Conservation (phyloP, 2,329 filamentous ascomycete species). For the Madurella fahalii region DNA sequence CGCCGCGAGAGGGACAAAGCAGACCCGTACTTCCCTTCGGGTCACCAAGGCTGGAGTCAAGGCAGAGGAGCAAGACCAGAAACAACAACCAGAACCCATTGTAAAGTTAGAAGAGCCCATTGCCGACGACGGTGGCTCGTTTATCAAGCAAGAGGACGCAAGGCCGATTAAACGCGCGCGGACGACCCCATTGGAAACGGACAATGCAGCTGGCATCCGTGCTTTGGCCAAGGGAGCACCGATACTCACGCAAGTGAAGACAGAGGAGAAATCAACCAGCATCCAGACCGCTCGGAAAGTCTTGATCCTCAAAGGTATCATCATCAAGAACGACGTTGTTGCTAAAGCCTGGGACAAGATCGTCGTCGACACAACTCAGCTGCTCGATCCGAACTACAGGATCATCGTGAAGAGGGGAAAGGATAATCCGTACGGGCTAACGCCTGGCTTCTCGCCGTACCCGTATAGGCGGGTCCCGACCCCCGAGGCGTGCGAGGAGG, state of each 20-base stretch:
- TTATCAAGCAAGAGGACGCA: neutral
- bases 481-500: slow-evolving; percentile 62
- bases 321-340: slow-evolving; percentile 3
- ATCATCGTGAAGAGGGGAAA: slow-evolving; percentile 25
- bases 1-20: neutral
- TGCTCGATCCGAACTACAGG: slow-evolving; percentile 21
- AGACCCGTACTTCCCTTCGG: slow-evolving; percentile 2
- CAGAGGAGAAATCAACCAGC: neutral
- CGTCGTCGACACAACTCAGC: slow-evolving; percentile 11
- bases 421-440: slow-evolving; percentile 48
- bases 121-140: too few species aligned
- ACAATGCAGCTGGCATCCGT: neutral
- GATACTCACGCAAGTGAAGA: neutral
- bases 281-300: slow-evolving; percentile 6
- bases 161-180: slow-evolving; percentile 4
- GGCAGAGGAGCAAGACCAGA: neutral
- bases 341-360: slow-evolving; percentile 11
- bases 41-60: neutral
- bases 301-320: slow-evolving; percentile 12
- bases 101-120: slow-evolving; percentile 5
- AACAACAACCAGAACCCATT: neutral
- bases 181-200: neutral
- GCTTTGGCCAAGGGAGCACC: neutral
- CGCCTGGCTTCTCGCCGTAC: slow-evolving; percentile 59
- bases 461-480: slow-evolving; percentile 64